phyloP scores from a whole-genome alignment of 495 filamentous ascomycete genomes.

The Xylaria sp. region DNA sequence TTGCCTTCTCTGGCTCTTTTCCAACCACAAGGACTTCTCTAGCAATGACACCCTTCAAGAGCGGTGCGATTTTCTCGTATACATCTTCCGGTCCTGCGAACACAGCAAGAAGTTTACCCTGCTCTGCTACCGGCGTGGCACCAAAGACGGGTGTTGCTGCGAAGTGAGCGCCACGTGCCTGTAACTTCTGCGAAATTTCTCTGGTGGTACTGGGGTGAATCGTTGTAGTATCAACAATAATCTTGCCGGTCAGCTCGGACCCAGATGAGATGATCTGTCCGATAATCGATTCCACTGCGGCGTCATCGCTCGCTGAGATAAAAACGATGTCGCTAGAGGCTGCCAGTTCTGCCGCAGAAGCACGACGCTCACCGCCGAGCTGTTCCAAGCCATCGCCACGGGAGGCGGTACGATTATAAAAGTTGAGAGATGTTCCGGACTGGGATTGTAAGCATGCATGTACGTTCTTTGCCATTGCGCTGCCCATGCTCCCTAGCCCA shows the following conservation, averaged over 20 bases:
- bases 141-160: conserved; percentile 51
- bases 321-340: conserved; percentile 44
- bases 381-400: conserved; percentile 40
- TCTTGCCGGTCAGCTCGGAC: conserved; percentile 40
- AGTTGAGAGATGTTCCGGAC: conserved; percentile 34
- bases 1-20: conserved; percentile 35
- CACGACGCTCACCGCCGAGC: conserved; percentile 39
- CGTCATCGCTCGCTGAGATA: conserved; percentile 45
- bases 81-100: conserved; percentile 43
- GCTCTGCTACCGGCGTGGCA: conserved; percentile 45
- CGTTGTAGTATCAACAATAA: conserved; percentile 50
- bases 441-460: conserved; percentile 42
- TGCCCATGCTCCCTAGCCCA: conserved; percentile 53
- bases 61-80: conserved; percentile 41
- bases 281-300: conserved; percentile 33
- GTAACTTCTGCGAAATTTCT: conserved; percentile 32
- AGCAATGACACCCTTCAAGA: conserved; percentile 45
- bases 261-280: conserved; percentile 33
- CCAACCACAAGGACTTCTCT: conserved; percentile 44
- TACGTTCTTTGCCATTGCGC: conserved; percentile 52
- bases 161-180: conserved; percentile 35
- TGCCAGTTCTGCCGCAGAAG: conserved; percentile 41
- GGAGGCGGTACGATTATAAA: conserved; percentile 46
- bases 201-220: conserved; percentile 49
- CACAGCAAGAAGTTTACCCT: conserved; percentile 46